Conservation (phyloP, 176 grass and related monocot genomes). For the Neostapfia colusana region DNA sequence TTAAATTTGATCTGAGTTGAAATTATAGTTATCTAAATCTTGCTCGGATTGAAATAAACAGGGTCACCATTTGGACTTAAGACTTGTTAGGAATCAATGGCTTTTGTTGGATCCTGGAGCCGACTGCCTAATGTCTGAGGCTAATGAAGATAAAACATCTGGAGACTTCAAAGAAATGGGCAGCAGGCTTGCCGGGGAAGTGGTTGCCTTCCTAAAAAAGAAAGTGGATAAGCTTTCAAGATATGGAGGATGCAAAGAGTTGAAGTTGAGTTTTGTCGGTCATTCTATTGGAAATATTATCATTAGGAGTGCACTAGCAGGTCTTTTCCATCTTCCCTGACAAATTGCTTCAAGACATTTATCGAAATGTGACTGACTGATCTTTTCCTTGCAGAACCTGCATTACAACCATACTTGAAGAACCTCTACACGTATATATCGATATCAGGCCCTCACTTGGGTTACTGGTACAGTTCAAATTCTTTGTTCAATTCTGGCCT, state of each 20-base stretch:
- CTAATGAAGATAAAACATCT: constrained; percentile 95
- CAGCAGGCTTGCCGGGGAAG: constrained; percentile 74
- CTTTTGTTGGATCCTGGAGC: constrained; percentile 91
- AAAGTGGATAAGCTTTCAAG: constrained; percentile 76
- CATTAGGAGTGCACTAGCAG: constrained; percentile 86
- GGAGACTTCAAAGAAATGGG: constrained; percentile 98
- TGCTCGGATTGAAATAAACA: constrained; percentile 39
- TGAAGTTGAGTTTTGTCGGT: constrained; percentile 98
- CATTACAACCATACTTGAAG: constrained; percentile 80
- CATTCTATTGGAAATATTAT: constrained; percentile 98
- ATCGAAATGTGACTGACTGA: constrained; percentile 10
- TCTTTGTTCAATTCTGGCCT: constrained; percentile 97
- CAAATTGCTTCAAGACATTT: constrained; percentile 28
- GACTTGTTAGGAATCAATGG: constrained; percentile 96
- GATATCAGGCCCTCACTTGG: constrained; percentile 91
- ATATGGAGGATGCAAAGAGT: constrained; percentile 84
- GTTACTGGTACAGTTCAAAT: constrained; percentile 96
- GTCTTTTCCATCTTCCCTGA: constrained; percentile 45
- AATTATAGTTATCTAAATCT: constrained; percentile 24
- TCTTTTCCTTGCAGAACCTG: constrained; percentile 49
- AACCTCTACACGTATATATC: constrained; percentile 90
- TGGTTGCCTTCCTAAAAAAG: constrained; percentile 73
- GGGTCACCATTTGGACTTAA: constrained; percentile 97
- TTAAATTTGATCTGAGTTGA: constrained; percentile 22
- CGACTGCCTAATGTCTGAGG: constrained; percentile 96